Base-by-base conservation (phyloP, 192 early-diverging fungal species). In the Backusella westeae region DNA sequence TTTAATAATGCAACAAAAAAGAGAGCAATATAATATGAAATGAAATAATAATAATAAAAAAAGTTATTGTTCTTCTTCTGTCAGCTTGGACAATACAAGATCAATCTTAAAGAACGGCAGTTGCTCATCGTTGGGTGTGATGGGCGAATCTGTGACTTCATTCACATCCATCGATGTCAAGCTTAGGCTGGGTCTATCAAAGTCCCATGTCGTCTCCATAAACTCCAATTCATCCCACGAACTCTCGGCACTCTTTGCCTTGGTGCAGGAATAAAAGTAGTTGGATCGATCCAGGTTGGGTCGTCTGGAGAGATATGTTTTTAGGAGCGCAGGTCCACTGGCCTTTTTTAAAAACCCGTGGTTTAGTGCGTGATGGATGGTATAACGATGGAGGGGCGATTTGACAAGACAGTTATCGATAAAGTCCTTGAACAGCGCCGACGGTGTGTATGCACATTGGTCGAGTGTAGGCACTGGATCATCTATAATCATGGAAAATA, bases 261-360 rank as follows among this genome's bases (percentile, higher is more conserved):
- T 29, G 12, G 12, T 34, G 9, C 2, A 65, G 2, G 2, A 34
- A 42, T 56, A 56, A 17, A 44, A 23, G 26, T 14, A 53, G 6
- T 6, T 6, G 9, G 52, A 17, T 12, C 67, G 70, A 36, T 79
- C 53, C 5, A 75, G 59, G 19, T 71, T 38, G 71, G 73, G 52
- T 14, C 67, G 44, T 4, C 23, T 12, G 7, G 75, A 19, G 6
- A 79, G 39, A 53, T 79, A 75, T 1, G 65, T n/a, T 46, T 67
- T 67, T 8, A 79, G 19, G 6, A 72, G 39, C 1, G 29, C 17
- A 0, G 73, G 73, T 0, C 41, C 26, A 23, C 12, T 8, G 21
- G 78, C 39, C 44, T 67, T 75, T 44, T 52, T 73, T 14, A 81
- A 26, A 49, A 74, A 81, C 9, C 73, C 69, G 39, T 81, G 80